Evolutionary conservation across 2,329 filamentous ascomycete genomes (phyloP).

Genomic region (Diaporthe batatas): DNA sequence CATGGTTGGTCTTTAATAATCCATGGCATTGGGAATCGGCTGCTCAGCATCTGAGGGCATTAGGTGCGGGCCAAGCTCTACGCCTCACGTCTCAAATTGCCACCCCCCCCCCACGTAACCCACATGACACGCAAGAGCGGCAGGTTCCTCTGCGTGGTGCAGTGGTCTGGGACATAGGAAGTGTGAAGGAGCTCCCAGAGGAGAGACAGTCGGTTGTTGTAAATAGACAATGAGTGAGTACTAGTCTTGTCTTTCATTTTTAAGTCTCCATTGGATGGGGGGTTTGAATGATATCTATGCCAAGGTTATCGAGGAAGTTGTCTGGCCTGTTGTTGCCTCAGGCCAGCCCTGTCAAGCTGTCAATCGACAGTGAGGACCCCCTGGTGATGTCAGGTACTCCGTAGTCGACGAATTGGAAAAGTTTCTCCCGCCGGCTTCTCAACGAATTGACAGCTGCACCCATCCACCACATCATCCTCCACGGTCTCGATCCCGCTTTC

Average conservation of each 20-base stretch:
- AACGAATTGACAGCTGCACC: conserved; percentile 11
- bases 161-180: not conserved
- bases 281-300: not conserved
- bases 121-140: not conserved
- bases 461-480: conserved; percentile 3
- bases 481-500: not conserved
- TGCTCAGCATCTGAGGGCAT: not conserved
- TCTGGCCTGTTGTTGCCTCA: conserved; percentile 26
- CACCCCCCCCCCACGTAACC: not conserved
- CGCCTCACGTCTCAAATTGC: not conserved
- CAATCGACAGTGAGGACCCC: conserved; percentile 33
- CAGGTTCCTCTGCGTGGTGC: not conserved
- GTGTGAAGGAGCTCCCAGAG: not conserved
- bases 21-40: not conserved
- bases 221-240: not conserved
- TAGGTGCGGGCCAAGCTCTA: not conserved
- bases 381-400: conserved; percentile 35
- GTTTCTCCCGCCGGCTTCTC: conserved; percentile 36
- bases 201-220: not conserved
- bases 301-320: not conserved
- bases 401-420: conserved; percentile 28
- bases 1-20: not conserved
- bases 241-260: not conserved
- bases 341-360: conserved; percentile 23
- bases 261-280: not conserved